phyloP scores from a whole-genome alignment of 371 early-diverging fungal species.

The Coemansia sp. region DNA sequence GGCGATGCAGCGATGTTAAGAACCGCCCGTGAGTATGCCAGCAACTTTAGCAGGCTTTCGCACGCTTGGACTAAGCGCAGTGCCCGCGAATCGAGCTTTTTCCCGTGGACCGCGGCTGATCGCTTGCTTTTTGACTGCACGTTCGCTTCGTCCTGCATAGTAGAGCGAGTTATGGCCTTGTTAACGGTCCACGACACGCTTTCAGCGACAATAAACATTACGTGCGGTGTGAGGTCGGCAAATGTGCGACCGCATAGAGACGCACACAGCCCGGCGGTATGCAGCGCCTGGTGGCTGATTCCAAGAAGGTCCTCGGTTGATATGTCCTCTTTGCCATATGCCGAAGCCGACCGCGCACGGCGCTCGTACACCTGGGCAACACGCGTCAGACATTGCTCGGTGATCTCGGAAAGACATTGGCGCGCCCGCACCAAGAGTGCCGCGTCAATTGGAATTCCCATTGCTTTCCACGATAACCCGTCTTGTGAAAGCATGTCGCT shows the following conservation, averaged over 20 bases:
- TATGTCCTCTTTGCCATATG: constrained; percentile 25
- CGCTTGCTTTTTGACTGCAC: not conserved
- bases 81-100: constrained; percentile 34
- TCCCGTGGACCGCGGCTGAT: constrained; percentile 9
- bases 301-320: constrained; percentile 19
- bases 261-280: constrained; percentile 23
- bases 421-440: constrained; percentile 25
- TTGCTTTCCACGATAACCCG: constrained; percentile 38
- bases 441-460: constrained; percentile 36
- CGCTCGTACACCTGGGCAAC: constrained; percentile 32
- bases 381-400: constrained; percentile 25
- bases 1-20: constrained; percentile 5
- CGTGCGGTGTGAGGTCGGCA: constrained; percentile 19
- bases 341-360: constrained; percentile 32
- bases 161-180: constrained; percentile 6
- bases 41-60: constrained; percentile 31
- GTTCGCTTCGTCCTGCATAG: not conserved
- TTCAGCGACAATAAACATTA: constrained; percentile 40
- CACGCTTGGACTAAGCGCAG: constrained; percentile 33
- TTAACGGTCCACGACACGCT: constrained; percentile 24
- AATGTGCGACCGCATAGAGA: constrained; percentile 29
- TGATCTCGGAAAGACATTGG: constrained; percentile 27
- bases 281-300: constrained; percentile 34
- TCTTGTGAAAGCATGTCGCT: constrained; percentile 32
- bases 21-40: constrained; percentile 19